Base-by-base conservation (phyloP, 768 basidiomycete genomes). In the Hirschioporus abietinus region DNA sequence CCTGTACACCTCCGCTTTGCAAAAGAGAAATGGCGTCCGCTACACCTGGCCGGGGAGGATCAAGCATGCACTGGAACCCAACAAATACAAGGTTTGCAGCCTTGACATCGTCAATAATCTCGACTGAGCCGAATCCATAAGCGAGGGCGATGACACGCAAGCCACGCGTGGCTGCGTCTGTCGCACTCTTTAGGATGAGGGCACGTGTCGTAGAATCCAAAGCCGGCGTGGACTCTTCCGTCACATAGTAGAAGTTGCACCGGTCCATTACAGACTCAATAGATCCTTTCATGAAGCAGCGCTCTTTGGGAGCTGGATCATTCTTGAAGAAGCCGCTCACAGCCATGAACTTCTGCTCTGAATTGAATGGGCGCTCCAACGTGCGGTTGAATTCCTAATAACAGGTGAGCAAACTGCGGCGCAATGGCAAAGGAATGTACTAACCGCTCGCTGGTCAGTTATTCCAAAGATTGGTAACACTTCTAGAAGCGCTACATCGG, bases 41-140 rank as follows among this genome's bases (percentile, higher is more conserved):
- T n/a, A 98, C 95, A 30, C 95, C 96, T 71, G 90, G 90, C 60
- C 96, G 83, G 0, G 96, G 96, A 7, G 96, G 96, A 76, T 99
- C 96, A 65, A 91, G 80, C 95, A 98, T 99, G 12, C 93, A 95
- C 74, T 93, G 90, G 78, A 95, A 96, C 0, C 96, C 96, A 3
- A 86, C 92, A 74, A 99, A 98, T 7, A 96, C 84, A 8, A 99
- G 81, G 71, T 88, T 90, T 63, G 59, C 60, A 12, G 70, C 52
- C 34, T 72, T 72, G 23, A 70, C 69, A 65, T 72, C 70, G 12
- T 61, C 68, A 0, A 74, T 64, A 0, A 74, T 64, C 60, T 87
- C 85, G 20, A 84, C 79, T 24, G 84, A 80, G 1, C 88, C 90
- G 71, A 86, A 88, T 0, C 94, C 93, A 70, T 90, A 96, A 0